Evolutionary conservation across 768 basidiomycete species (phyloP), one percentile per base, ranked within the genome.

Genomic region (Mycena vulgaris): DNA sequence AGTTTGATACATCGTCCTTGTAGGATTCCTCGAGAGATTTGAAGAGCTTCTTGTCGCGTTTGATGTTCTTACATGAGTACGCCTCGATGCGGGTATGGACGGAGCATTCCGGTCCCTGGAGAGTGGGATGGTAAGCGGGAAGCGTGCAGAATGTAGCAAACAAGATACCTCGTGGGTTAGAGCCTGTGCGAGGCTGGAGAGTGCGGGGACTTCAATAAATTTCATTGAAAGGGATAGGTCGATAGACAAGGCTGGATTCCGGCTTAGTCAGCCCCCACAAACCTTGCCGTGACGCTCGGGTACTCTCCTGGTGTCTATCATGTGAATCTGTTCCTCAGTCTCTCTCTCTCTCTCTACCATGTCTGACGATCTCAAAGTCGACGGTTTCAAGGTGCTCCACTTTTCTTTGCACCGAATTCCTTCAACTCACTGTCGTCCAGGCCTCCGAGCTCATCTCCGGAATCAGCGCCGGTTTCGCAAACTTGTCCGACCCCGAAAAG

Each of bases 11-110:
- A 56, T 95, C 93, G 72, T 93, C 91, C 68, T 90, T 86, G 84
- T 98, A 96, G 33, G 93, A 92, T 75, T 89, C 88, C 80, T 99
- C 97, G 84, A 99, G 92, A 13, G 91, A 86, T 78, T 94, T 95
- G 88, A 96, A 96, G 80, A 98, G 92, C 80, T 93, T 95, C 89
- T 96, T 95, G 88, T 99, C 98, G 77, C 94, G 93, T 75, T 95
- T 94, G 81, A 98, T 93, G 81, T 96, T 93, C 89, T 99, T 99
- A 89, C 95, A 96, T 78, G 93, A 95, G 86, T 98, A 99, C 0
- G 95, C 97, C 82, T 98, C 97, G 81, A 99, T 92, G 73, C 96
- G 90, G 51, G 95, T 95, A 82, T 95, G 92, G 9, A 97, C 95
- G 6, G 91, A 88, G 80, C 95, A 95, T 81, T 96, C 94, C 55